Base-by-base conservation (phyloP, 495 filamentous ascomycete species). In the Evansstolkia leycettana region DNA sequence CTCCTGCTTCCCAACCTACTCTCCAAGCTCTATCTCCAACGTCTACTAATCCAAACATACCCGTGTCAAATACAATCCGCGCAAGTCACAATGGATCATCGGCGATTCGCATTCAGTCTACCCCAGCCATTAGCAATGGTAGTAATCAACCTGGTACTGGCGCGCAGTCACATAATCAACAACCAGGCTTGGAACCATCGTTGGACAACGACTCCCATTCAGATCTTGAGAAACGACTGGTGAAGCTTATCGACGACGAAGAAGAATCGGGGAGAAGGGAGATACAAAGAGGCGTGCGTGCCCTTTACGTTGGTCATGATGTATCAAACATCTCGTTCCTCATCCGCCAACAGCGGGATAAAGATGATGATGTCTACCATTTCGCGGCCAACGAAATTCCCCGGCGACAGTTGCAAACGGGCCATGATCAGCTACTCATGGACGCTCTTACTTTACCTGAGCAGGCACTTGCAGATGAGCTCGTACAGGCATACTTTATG, bases 301-400 rank as follows among this genome's bases (percentile, higher is more conserved):
- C 61, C 11, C 64, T 67, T 20, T 70, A 67, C 31, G 60, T 70
- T 7, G 66, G 66, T 9, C 65, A 64, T 45, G 60, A 65, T 37
- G 57, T 59, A 20, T 70, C 66, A 3, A 70, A 70, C 32, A 63
- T 70, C 57, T 66, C 64, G n/a, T 67, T 65, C 32, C 44, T 70
- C 39, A 64, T 70, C 28, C 60, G 62, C 35, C 65, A 67, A 40
- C 60, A 65, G 37, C 60, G 64, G 20, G 54, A 64, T 16, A 55
- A 54, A 31, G 64, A 62, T 38, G 61, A 65, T 31, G 54, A 62
- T 42, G 62, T 65, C 19, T 64, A 64, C 30, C 64, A 67, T 41
- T 64, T 67, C 34, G 60, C 64, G 8, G 64, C 60, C 33, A 64
- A 67, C 36, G 64, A 65, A 32, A 65, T 67, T 15, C 61, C 64